These are phyloP conservation scores for Solanum chiquidenum DNA, from an alignment of 257 asterid genomes.

Conservation along the genomic window DNA sequence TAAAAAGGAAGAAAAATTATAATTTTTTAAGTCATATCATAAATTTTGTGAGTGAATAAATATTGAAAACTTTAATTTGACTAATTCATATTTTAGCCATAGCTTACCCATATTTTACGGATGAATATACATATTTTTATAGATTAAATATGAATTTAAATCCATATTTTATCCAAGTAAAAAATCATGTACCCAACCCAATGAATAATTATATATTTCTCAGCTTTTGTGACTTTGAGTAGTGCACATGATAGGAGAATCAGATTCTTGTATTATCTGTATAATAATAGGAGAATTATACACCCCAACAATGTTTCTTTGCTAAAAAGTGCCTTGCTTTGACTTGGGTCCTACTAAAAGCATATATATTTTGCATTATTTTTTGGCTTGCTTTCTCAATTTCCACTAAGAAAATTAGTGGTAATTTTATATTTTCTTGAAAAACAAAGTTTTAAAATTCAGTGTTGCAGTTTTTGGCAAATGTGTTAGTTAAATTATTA, in stretches of 20 bases:
- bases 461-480: neutral
- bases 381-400: neutral
- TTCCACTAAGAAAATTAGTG: neutral
- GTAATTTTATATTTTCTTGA: neutral
- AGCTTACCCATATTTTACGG: too few relatives aligned
- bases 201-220: too few relatives aligned
- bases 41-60: too few relatives aligned
- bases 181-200: too few relatives aligned
- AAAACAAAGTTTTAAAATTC: neutral
- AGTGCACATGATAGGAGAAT: neutral
- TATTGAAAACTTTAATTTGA: too few relatives aligned
- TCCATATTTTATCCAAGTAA: too few relatives aligned
- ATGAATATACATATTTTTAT: too few relatives aligned
- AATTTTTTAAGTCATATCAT: neutral
- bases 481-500: neutral
- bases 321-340: neutral
- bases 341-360: neutral
- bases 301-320: neutral
- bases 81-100: too few relatives aligned
- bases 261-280: neutral
- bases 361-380: neutral
- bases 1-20: neutral
- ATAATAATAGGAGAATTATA: neutral
- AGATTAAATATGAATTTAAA: too few relatives aligned
- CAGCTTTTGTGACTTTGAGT: neutral